These are phyloP conservation scores for Purpureocillium takamizusanense DNA, from an alignment of 2,329 filamentous ascomycete species.

Conservation along the genomic window DNA sequence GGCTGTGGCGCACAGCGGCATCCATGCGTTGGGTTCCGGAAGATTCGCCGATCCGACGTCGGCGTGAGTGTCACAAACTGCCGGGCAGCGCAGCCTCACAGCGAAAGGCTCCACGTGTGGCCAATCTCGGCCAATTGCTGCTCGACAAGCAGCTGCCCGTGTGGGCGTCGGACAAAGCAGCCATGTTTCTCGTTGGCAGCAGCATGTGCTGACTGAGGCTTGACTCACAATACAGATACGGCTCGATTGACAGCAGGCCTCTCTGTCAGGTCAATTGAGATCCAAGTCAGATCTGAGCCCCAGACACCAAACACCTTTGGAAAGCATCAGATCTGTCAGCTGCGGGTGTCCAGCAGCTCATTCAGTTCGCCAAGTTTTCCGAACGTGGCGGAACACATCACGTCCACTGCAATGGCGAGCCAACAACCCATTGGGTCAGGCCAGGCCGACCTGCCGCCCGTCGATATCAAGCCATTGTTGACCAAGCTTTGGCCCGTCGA, in stretches of 20 bases:
- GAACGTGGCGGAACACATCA: neutral
- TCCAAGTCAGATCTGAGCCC: neutral
- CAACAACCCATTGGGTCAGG: constrained; percentile 12
- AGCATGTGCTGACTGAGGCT: too few species aligned
- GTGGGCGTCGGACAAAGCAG: too few species aligned
- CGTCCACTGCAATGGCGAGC: constrained; percentile 19
- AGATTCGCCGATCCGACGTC: too few species aligned
- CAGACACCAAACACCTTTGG: neutral
- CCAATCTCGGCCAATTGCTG: constrained; percentile 7
- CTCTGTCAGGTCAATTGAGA: constrained; percentile 1
- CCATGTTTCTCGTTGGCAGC: too few species aligned
- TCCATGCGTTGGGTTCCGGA: too few species aligned
- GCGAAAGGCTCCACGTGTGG: neutral
- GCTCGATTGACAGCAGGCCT: neutral
- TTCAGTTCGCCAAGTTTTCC: neutral
- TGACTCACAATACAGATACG: constrained; percentile 1
- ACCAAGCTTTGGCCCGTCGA: constrained; percentile 59
- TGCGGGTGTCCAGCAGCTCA: neutral
- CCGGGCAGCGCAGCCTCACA: too few species aligned
- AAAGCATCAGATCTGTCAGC: neutral
- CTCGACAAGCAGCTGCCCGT: neutral
- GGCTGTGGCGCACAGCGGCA: too few species aligned
- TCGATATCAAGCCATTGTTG: constrained; percentile 63
- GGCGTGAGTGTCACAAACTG: too few species aligned
- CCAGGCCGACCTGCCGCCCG: constrained; percentile 19